These are phyloP conservation scores for Candida sithepensis DNA, from an alignment of 805 yeast genomes.

Conservation along the genomic window DNA sequence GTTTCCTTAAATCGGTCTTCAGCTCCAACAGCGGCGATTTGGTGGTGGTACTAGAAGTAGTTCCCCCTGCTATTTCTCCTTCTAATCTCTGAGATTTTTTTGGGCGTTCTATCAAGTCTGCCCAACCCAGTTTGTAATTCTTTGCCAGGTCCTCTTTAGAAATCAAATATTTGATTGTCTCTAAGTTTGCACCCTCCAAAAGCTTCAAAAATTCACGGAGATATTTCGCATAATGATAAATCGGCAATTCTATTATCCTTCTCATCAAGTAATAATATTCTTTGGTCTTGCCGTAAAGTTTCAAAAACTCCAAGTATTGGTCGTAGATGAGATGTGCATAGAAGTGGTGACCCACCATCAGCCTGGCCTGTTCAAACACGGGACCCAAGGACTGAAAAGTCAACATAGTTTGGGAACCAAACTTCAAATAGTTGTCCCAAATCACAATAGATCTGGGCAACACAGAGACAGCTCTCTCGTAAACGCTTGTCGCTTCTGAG, in stretches of 20 bases:
- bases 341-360: constrained; percentile 49
- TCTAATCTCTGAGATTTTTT: too few relatives aligned
- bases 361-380: constrained; percentile 46
- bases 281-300: constrained; percentile 22
- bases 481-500: constrained; percentile 34
- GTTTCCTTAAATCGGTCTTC: constrained; percentile 39
- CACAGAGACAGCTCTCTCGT: constrained; percentile 34
- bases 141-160: constrained; percentile 20
- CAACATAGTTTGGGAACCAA: constrained; percentile 31
- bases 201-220: constrained; percentile 36
- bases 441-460: constrained; percentile 43
- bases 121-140: constrained; percentile 17
- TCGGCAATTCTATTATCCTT: constrained; percentile 50
- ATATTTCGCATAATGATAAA: constrained; percentile 49
- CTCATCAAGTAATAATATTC: constrained; percentile 43
- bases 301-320: constrained; percentile 42
- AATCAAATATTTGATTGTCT: constrained; percentile 24
- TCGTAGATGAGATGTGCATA: constrained; percentile 50
- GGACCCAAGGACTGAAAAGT: constrained; percentile 31
- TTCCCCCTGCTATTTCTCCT: too few relatives aligned
- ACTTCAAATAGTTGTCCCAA: constrained; percentile 49
- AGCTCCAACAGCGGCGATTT: constrained; percentile 23
- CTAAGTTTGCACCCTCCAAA: constrained; percentile 31
- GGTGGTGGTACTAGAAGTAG: constrained; percentile 1
- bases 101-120: constrained; percentile 21